A percentile compares a stretch with the other conserved stretches of the same genome.
Conservation (phyloP, 2,329 filamentous ascomycete species). For the Macrophomina pseudophaseolina region DNA sequence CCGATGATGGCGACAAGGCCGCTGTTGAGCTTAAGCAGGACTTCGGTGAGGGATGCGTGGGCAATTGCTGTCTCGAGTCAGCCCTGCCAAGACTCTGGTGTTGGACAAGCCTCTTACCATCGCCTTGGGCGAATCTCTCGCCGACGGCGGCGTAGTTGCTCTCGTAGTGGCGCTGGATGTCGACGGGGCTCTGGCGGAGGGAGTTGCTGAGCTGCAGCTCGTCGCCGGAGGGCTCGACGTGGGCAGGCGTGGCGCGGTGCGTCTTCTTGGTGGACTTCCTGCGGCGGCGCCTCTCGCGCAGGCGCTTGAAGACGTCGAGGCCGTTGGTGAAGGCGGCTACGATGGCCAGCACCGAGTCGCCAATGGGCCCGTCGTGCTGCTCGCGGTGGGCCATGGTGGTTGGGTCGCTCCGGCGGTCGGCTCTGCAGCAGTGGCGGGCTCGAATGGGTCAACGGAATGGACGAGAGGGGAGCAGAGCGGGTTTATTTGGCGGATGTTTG, state of each 20-base stretch:
- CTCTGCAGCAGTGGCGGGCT: background rate
- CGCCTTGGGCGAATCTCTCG: slow-evolving; percentile 49
- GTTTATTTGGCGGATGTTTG: slow-evolving; percentile 19
- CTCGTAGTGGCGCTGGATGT: slow-evolving; percentile 51
- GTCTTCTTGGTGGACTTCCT: slow-evolving; percentile 33
- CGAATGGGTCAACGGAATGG: background rate
- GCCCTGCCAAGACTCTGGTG: slow-evolving; percentile 2
- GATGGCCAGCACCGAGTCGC: slow-evolving; percentile 44
- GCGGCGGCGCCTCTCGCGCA: slow-evolving; percentile 43
- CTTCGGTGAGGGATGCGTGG: slow-evolving; percentile 52
- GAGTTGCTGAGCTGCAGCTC: slow-evolving; percentile 48
- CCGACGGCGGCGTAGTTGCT: slow-evolving; percentile 44
- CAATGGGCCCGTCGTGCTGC: slow-evolving; percentile 10
- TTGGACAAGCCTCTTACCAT: slow-evolving; percentile 42
- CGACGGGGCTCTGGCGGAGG: slow-evolving; percentile 47
- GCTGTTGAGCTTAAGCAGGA: slow-evolving; percentile 53
- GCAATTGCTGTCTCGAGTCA: slow-evolving; percentile 46
- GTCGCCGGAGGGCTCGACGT: slow-evolving; percentile 31
- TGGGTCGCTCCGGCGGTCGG: slow-evolving; percentile 14
- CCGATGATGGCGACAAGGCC: slow-evolving; percentile 54
- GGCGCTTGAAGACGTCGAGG: slow-evolving; percentile 51
- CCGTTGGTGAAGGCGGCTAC: slow-evolving; percentile 53
- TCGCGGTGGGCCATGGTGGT: slow-evolving; percentile 19
- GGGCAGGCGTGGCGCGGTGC: slow-evolving; percentile 1
- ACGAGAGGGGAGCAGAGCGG: background rate